Evolutionary conservation across 2,329 filamentous ascomycete species (phyloP), one percentile per base, ranked within the genome.

Genomic region (Ceratocystis harringtonii): DNA sequence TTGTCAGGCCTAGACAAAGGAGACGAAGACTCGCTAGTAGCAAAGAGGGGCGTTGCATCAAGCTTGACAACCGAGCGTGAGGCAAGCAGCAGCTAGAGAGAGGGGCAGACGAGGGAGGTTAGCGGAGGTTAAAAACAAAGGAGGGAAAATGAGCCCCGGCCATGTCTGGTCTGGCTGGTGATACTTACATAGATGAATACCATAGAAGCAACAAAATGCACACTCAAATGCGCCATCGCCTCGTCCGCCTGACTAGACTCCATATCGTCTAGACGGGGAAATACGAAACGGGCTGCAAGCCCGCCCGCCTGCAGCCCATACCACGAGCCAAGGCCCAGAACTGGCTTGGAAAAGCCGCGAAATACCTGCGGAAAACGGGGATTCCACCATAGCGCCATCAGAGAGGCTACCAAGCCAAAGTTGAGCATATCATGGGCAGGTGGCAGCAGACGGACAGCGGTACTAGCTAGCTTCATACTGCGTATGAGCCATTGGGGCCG

Each of bases 361-460:
- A 78, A 76, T 2, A 80, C 81, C 70, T 85, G 78, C 43, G 82
- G 79, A 69, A 88, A 82, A 67, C 80, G 81, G 0, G 85, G 85
- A 68, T 89, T 89, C 87, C 87, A 89, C 80, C 84, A 87, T 12
- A 80, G 74, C 2, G 84, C 80, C 19, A 80, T 70, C 2, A 83
- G 69, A 44, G 80, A 80, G 12, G 79, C 74, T 63, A 74, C 69
- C 22, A 86, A 73, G 22, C 80, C 77, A 70, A 78, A 77, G 63
- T 76, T 76, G 41, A 81, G 75, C 57, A 82, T 70, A 5, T 71
- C 70, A 2, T 77, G 75, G 1, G 75, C 69, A 0, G 70, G 70
- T 8, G 80, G 81, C 5, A 83, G 70, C 12, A 74, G 71, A 36
- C 76, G 72, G 44, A 76, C 69, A 69, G 73, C 75, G 1, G 62